phyloP scores from a whole-genome alignment of 257 asterid genomes.

The Agastache rugosa region DNA sequence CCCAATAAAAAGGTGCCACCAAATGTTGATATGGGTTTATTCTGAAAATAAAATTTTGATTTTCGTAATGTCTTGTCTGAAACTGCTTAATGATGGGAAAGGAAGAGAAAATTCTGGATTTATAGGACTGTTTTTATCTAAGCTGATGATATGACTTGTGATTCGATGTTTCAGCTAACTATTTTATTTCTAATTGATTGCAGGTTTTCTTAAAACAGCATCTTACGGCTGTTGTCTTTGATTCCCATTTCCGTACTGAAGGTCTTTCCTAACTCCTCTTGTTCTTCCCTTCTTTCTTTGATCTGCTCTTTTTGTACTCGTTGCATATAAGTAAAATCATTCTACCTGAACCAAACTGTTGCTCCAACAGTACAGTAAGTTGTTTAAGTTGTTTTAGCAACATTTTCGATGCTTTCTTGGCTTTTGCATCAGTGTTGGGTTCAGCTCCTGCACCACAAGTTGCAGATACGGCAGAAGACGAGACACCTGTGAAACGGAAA shows the following conservation, averaged over 20 bases:
- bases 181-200: constrained; percentile 33
- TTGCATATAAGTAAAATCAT: neutral
- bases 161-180: constrained; percentile 7
- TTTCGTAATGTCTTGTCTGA: neutral
- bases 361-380: neutral
- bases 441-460: constrained; percentile 42
- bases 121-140: neutral
- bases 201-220: constrained; percentile 98
- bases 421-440: constrained; percentile 20
- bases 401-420: constrained; percentile 22
- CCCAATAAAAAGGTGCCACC: neutral
- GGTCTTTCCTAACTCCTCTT: constrained; percentile 43
- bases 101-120: neutral
- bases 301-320: neutral
- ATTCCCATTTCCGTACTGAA: constrained; percentile 66
- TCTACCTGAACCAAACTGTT: neutral
- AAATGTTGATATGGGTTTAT: neutral
- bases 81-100: neutral
- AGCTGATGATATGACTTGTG: neutral
- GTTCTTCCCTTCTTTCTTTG: neutral
- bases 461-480: constrained; percentile 28
- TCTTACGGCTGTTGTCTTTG: constrained; percentile 66
- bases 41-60: neutral
- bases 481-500: constrained; percentile 45
- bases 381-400: neutral